Conservation (phyloP, 768 basidiomycete genomes). For the Lyophyllum atratum region DNA sequence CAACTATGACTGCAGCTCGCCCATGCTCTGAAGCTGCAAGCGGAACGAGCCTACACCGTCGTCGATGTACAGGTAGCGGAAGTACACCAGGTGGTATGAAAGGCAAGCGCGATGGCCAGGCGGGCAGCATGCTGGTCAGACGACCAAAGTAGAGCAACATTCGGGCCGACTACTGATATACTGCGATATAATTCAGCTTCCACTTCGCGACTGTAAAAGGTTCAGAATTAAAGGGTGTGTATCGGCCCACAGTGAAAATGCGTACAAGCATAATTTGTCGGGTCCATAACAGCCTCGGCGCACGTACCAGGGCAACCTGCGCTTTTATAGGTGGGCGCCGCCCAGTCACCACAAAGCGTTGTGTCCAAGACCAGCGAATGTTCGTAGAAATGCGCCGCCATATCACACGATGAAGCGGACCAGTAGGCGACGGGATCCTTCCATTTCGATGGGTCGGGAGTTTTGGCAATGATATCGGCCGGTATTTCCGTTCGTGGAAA, state of each 20-base stretch:
- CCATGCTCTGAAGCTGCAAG: too few relatives aligned
- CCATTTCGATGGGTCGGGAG: constrained; percentile 51
- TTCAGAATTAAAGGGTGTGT: neutral
- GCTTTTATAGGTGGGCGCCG: constrained; percentile 31
- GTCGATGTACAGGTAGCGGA: neutral
- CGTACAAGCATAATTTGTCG: constrained; percentile 51
- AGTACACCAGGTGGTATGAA: neutral
- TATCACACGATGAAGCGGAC: constrained; percentile 48
- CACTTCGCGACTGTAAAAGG: constrained; percentile 50
- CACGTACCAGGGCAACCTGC: constrained; percentile 48
- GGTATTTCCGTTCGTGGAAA: constrained; percentile 55
- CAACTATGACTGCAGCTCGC: too few relatives aligned
- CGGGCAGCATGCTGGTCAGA: neutral
- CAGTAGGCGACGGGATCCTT: constrained; percentile 51
- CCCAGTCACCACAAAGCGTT: constrained; percentile 49
- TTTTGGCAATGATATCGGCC: constrained; percentile 43
- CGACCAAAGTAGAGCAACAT: neutral
- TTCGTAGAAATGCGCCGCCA: constrained; percentile 48
- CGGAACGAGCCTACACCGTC: too few relatives aligned
- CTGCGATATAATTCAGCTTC: constrained; percentile 54
- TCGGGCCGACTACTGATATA: neutral
- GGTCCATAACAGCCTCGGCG: constrained; percentile 45
- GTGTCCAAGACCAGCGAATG: constrained; percentile 49
- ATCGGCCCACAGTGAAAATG: neutral
- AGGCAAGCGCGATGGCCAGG: neutral